These are phyloP conservation scores for Verbascum thapsus DNA, from an alignment of 257 asterid genomes.

Conservation along the genomic window DNA sequence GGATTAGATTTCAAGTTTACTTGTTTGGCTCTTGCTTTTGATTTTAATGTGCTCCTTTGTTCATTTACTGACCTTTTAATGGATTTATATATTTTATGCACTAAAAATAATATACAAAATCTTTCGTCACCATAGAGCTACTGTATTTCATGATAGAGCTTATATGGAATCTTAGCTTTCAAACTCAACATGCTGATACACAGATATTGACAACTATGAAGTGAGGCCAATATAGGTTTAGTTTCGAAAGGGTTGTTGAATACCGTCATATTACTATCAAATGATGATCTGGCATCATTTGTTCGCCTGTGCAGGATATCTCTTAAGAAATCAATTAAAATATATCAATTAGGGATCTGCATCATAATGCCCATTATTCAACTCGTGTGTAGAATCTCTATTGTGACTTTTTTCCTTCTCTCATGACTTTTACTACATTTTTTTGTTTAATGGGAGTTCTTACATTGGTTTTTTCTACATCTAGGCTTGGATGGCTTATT, in stretches of 20 bases:
- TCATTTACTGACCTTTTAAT: neutral
- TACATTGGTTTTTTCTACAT: slow-evolving; percentile 34
- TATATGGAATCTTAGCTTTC: slow-evolving; percentile 23
- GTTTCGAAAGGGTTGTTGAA: slow-evolving; percentile 15
- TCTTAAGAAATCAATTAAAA: neutral
- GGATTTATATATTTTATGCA: neutral
- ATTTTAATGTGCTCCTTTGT: slow-evolving; percentile 10
- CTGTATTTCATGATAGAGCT: slow-evolving; percentile 6
- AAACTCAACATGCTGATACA: slow-evolving; percentile 16
- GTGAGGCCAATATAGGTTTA: slow-evolving; percentile 21
- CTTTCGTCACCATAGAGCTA: slow-evolving; percentile 6
- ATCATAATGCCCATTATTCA: slow-evolving; percentile 6
- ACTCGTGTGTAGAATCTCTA: slow-evolving; percentile 16
- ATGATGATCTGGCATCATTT: slow-evolving; percentile 20
- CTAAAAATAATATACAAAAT: neutral
- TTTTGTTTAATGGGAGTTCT: slow-evolving; percentile 27
- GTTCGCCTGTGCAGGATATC: slow-evolving; percentile 14
- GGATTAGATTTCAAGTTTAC: slow-evolving; percentile 14
- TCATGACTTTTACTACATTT: neutral
- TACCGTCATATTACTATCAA: slow-evolving; percentile 19
- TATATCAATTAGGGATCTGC: slow-evolving; percentile 5
- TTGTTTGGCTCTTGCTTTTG: slow-evolving; percentile 8
- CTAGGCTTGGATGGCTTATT: slow-evolving; percentile 98
- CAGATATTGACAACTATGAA: slow-evolving; percentile 15
- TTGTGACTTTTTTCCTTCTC: neutral